Evolutionary conservation across 2,329 filamentous ascomycete species (phyloP).

Genomic region (Biscogniauxia sp.): DNA sequence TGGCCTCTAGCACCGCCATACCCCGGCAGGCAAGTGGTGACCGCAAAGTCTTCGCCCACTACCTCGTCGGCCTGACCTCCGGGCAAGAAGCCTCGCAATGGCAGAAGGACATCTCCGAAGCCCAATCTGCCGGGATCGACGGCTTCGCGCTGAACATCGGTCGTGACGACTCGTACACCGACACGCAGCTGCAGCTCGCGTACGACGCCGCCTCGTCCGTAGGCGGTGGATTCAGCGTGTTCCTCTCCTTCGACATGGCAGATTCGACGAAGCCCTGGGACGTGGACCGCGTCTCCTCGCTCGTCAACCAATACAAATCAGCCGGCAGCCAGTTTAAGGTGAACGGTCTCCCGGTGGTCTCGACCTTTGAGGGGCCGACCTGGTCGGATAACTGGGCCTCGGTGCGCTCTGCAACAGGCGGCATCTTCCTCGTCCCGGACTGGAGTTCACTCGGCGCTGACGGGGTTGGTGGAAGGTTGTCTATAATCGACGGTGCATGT

Average conservation of each 20-base stretch:
- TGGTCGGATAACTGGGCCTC: conserved; percentile 42
- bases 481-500: conserved; percentile 31
- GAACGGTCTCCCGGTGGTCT: conserved; percentile 44
- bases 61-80: conserved; percentile 29
- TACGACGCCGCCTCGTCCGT: conserved; percentile 29
- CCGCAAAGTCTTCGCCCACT: conserved; percentile 29
- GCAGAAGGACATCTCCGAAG: conserved; percentile 27
- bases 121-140: conserved; percentile 26
- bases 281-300: conserved; percentile 24
- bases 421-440: conserved; percentile 44
- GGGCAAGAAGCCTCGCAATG: conserved; percentile 27
- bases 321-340: conserved; percentile 40
- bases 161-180: conserved; percentile 24
- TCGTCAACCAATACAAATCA: conserved; percentile 38
- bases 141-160: conserved; percentile 30
- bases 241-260: conserved; percentile 36
- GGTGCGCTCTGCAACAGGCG: conserved; percentile 37
- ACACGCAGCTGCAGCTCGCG: conserved; percentile 28
- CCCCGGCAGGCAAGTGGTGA: conserved; percentile 9
- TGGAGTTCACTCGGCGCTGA: conserved; percentile 44
- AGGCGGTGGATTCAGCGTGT: conserved; percentile 30
- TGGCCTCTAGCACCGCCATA: conserved; percentile 9
- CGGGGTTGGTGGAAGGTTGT: conserved; percentile 25
- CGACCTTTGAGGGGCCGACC: conserved; percentile 48
- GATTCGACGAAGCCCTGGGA: conserved; percentile 26